Percentiles rank a stretch among this genome's conserved stretches.
Evolutionary conservation across 768 basidiomycete species (phyloP).

Genomic region (Suillus brevipes): DNA sequence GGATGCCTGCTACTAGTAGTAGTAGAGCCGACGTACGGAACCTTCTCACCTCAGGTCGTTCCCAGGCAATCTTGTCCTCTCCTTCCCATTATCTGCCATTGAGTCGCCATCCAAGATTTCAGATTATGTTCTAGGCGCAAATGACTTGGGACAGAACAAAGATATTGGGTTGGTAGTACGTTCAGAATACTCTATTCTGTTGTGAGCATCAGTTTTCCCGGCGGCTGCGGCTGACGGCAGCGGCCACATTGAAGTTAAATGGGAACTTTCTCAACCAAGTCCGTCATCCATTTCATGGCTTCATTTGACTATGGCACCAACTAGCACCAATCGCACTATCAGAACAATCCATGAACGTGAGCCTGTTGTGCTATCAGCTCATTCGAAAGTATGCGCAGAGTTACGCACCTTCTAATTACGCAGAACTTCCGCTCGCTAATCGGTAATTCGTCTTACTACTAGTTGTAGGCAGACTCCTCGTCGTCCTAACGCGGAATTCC

Average conservation of each 20-base stretch:
- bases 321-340: constrained; percentile 3
- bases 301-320: background rate
- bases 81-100: background rate
- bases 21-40: background rate
- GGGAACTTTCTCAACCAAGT: constrained; percentile 4
- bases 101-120: background rate
- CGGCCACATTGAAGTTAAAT: constrained; percentile 3
- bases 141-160: constrained; percentile 1
- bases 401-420: constrained; percentile 5
- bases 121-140: background rate
- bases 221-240: constrained; percentile 6
- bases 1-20: background rate
- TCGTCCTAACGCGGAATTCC: background rate
- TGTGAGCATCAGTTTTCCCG: background rate
- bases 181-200: background rate
- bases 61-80: background rate
- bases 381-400: background rate
- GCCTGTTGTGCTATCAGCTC: background rate
- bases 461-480: background rate
- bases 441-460: background rate
- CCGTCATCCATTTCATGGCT: background rate
- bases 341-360: background rate
- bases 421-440: background rate
- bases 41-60: background rate
- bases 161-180: background rate